These are phyloP conservation scores for Boechera retrofracta DNA, from an alignment of 345 rosid species.

Conservation along the genomic window DNA sequence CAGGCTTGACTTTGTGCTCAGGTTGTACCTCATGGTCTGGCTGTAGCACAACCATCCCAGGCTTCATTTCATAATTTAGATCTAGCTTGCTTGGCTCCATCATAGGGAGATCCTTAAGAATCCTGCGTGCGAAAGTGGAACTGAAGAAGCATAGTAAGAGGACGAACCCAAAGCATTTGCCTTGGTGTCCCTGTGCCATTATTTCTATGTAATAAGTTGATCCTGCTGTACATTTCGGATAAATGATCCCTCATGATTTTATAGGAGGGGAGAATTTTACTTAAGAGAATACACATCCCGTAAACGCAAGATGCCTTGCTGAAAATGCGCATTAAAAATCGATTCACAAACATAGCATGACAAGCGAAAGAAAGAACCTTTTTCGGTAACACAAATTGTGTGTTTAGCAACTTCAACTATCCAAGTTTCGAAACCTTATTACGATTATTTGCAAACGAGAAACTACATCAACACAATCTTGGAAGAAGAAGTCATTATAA, in stretches of 20 bases:
- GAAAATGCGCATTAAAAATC: constrained; percentile 26
- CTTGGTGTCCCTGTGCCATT: constrained; percentile 48
- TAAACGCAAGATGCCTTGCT: constrained; percentile 33
- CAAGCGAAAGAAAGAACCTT: neutral
- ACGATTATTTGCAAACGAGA: constrained; percentile 40
- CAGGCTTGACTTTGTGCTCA: constrained; percentile 11
- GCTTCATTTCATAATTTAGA: constrained; percentile 6
- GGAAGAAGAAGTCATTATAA: constrained; percentile 13
- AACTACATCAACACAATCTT: constrained; percentile 25
- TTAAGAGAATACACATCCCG: constrained; percentile 12
- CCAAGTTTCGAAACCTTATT: constrained; percentile 22
- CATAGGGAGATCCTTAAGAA: constrained; percentile 46
- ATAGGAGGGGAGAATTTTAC: constrained; percentile 28
- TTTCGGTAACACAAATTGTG: constrained; percentile 32
- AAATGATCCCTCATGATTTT: constrained; percentile 22
- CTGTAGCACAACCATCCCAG: constrained; percentile 24
- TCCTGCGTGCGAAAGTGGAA: constrained; percentile 53
- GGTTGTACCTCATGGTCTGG: constrained; percentile 16
- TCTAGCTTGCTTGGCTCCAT: constrained; percentile 33
- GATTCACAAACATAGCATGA: constrained; percentile 42
- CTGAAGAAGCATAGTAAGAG: constrained; percentile 49
- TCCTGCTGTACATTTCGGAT: constrained; percentile 19
- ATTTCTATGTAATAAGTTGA: constrained; percentile 18
- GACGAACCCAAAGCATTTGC: constrained; percentile 44
- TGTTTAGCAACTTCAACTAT: constrained; percentile 40